phyloP scores from a whole-genome alignment of 306 rosid genomes.

The Cucurbita moschata region DNA sequence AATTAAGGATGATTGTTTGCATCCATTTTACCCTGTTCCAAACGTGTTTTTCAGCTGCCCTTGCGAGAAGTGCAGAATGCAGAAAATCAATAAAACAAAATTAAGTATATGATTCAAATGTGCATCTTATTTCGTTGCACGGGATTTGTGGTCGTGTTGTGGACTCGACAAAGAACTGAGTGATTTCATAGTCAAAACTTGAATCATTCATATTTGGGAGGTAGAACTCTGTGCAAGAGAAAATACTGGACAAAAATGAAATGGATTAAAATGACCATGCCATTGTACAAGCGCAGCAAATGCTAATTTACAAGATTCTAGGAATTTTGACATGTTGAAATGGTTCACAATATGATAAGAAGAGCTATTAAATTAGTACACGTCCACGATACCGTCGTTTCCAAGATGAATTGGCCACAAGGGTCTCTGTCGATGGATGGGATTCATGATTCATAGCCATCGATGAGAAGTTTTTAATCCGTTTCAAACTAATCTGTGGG shows the following conservation, averaged over 20 bases:
- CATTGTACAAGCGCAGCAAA: neutral
- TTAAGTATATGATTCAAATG: neutral
- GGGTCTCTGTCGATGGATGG: neutral
- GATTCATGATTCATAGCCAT: neutral
- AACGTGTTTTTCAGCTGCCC: neutral
- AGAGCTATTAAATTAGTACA: neutral
- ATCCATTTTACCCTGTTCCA: neutral
- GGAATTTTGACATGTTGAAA: neutral
- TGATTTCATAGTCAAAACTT: neutral
- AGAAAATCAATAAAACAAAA: neutral
- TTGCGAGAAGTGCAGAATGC: neutral
- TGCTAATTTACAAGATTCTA: slow-evolving; percentile 1
- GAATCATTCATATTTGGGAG: neutral
- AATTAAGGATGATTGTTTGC: neutral
- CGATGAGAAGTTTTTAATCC: neutral
- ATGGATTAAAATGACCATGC: neutral
- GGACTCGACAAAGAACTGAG: too few species aligned
- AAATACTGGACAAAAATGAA: neutral
- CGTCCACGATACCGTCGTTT: neutral
- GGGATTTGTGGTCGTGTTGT: neutral
- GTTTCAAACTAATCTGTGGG: neutral
- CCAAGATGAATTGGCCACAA: slow-evolving; percentile 1
- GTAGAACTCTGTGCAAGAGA: too few species aligned
- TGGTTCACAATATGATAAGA: neutral
- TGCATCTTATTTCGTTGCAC: neutral